phyloP scores from a whole-genome alignment of 345 rosid species.

The Citrus reticulata region DNA sequence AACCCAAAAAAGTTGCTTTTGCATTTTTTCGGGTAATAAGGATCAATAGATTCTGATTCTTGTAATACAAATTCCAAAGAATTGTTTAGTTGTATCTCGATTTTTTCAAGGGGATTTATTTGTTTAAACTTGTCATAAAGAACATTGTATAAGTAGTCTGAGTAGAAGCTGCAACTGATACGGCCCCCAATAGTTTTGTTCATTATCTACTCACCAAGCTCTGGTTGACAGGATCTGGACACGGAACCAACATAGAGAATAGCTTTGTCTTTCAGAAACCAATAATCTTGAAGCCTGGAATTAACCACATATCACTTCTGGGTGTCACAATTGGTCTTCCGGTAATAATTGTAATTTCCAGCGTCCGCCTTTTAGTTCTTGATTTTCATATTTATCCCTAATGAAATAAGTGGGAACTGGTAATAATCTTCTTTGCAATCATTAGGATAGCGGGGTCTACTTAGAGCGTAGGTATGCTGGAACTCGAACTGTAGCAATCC shows the following conservation, averaged over 20 bases:
- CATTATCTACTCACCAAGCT: not conserved
- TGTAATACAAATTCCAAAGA: not conserved
- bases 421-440: not conserved
- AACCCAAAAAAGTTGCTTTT: not conserved
- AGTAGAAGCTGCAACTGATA: not conserved
- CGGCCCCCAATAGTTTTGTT: not conserved
- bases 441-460: conserved; percentile 44
- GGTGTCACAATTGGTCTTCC: conserved; percentile 39
- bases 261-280: conserved; percentile 42
- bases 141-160: too few relatives aligned
- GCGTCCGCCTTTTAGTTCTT: not conserved
- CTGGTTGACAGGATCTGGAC: conserved; percentile 33
- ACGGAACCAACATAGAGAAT: conserved; percentile 39
- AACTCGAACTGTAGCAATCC: conserved; percentile 26
- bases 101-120: not conserved
- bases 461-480: conserved; percentile 46
- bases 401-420: not conserved
- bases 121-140: not conserved
- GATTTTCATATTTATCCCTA: not conserved
- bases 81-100: not conserved
- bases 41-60: not conserved
- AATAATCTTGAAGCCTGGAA: conserved; percentile 31
- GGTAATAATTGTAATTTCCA: conserved; percentile 16
- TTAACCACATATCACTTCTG: conserved; percentile 31
- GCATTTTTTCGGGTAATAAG: not conserved